Percentiles rank a stretch among this genome's conserved stretches.
Evolutionary conservation across 2,329 filamentous ascomycete species (phyloP).

Genomic region (Aspergillus melleus): DNA sequence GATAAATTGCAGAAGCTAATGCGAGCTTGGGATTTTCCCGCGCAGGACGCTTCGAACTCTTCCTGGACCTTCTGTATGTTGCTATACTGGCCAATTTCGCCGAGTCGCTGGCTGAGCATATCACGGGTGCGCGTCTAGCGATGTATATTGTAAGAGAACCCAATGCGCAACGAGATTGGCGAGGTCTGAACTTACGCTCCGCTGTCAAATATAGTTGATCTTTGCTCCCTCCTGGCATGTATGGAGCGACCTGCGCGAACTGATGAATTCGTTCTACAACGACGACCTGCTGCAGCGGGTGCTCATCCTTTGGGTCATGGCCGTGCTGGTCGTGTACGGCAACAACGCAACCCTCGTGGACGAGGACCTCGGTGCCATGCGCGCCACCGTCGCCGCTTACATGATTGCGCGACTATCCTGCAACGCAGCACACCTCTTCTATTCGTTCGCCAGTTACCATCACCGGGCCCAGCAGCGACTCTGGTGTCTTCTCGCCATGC

Average conservation of each 20-base stretch:
- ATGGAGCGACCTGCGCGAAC: constrained; percentile 52
- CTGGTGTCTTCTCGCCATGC: constrained; percentile 44
- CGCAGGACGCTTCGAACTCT: constrained; percentile 49
- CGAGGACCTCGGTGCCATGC: constrained; percentile 47
- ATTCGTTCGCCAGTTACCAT: constrained; percentile 50
- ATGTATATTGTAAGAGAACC: constrained; percentile 44
- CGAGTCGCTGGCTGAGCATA: constrained; percentile 49
- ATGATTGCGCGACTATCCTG: constrained; percentile 47
- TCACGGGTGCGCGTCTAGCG: constrained; percentile 45
- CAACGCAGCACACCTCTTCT: constrained; percentile 40
- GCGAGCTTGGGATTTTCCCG: neutral
- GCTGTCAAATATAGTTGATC: constrained; percentile 38
- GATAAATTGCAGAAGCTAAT: neutral
- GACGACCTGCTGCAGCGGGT: constrained; percentile 51
- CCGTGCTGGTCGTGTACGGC: constrained; percentile 49
- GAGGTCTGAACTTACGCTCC: neutral
- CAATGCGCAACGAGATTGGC: neutral
- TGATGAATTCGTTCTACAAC: constrained; percentile 56
- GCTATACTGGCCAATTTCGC: constrained; percentile 54
- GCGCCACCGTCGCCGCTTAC: constrained; percentile 49
- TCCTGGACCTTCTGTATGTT: constrained; percentile 53
- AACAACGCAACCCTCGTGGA: constrained; percentile 51
- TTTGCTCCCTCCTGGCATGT: constrained; percentile 53
- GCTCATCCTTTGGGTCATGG: constrained; percentile 54
- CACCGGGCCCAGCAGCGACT: constrained; percentile 50